Base-by-base conservation (phyloP, 1,284 basidiomycete species). In the Sporisorium sorghi region DNA sequence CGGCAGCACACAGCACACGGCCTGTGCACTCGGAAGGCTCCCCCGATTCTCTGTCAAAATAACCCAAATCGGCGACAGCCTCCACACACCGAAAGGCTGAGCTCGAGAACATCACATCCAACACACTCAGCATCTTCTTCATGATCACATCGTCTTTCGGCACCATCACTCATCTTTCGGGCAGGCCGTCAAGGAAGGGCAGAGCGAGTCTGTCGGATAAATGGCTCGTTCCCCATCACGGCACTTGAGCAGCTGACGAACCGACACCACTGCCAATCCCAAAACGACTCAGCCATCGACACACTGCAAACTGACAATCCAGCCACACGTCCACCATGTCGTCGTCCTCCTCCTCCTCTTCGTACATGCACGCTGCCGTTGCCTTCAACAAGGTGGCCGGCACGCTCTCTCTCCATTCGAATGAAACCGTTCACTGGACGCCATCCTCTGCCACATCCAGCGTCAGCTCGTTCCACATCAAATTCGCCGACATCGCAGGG, bases 331-430 rank as follows among this genome's bases (percentile, higher is more conserved):
- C n/a, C 55, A 58, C 7, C 51, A 72, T 62, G 63, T 56, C 56
- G 55, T n/a, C n/a, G n/a, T n/a, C n/a, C n/a, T n/a, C n/a, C n/a
- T 50, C 72, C 37, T 65, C 72, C 3, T 65, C 72, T 0, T 46
- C 42, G 1, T 71, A 75, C 42, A 63, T 75, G 62, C 72, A 75
- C 15, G 73, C 73, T 7, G 73, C 73, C 4, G 73, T 76, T 5
- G 73, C 78, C 26, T 78, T 73, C 63, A 67, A 58, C 40, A 78
- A 78, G 55, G 72, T 77, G 24, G 58, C 78, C 0, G 78, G 78
- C 2, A 80, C 78, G 2, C 65, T 80, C 3, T 61, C 66, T 1
- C 58, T 78, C 2, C 62, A 61, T 6, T 6, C 54, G 5, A 58
- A 76, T 26, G 55, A 69, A 6, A 50, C 62, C 5, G 55, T 80